Evolutionary conservation across 768 basidiomycete genomes (phyloP), one percentile per base, ranked within the genome.

Genomic region (Suillus bovinus): DNA sequence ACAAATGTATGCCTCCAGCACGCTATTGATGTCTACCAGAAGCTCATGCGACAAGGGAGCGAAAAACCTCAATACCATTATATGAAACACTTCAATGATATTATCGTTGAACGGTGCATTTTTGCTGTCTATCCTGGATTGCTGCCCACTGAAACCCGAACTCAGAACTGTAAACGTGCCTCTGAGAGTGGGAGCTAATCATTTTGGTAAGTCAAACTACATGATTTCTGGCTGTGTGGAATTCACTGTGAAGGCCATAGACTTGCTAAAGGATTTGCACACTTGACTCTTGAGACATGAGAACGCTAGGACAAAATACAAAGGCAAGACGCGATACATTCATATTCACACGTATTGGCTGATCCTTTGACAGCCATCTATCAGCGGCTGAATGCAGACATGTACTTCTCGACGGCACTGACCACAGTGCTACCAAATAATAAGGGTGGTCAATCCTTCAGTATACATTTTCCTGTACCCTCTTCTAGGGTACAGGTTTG

Each of bases 391-490:
- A 81, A 84, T 64, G 79, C 73, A 0, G 62, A 82, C 16, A 76
- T 76, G 1, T 76, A 82, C 29, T 92, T 92, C 70, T 80, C 79
- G 39, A 91, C 90, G 38, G 86, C 86, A 0, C 73, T 88, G 76
- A 91, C 91, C 9, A 75, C 67, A 1, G 76, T 84, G 14, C 62
- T 68, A 6, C 90, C 90, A 1, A 77, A 77, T n/a, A 64, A 69
- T 4, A 88, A 89, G 57, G 77, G 78, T 46, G 76, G 74, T 17
- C 65, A 66, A 84, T 65, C 84, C 83, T 0, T 73, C 74, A 11
- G 83, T 83, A 61, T 68, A 77, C 70, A 22, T 56, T 4, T n/a
- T n/a, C n/a, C n/a, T n/a, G n/a, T n/a, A n/a, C n/a, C n/a, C n/a
- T n/a, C n/a, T n/a, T n/a, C n/a, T n/a, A n/a, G n/a, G n/a, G n/a